phyloP scores from a whole-genome alignment of 2,329 filamentous ascomycete species.

The Rugonectria rugulosa region DNA sequence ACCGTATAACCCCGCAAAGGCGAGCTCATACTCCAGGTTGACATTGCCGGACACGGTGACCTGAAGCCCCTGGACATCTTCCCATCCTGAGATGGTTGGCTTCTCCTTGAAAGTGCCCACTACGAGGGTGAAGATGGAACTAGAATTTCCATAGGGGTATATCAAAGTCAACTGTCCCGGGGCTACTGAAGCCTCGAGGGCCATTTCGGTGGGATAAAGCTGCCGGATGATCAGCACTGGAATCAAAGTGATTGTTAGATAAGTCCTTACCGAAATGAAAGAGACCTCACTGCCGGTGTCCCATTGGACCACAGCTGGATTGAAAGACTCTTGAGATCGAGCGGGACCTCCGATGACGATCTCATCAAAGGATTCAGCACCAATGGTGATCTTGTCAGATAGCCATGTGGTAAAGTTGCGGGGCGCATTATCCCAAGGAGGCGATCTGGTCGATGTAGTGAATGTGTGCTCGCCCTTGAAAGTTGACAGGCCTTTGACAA shows the following conservation, averaged over 20 bases:
- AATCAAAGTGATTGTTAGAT: neutral
- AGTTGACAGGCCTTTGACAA: slow-evolving; percentile 49
- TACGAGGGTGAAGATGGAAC: slow-evolving; percentile 59
- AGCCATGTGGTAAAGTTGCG: slow-evolving; percentile 69
- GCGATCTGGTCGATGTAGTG: slow-evolving; percentile 60
- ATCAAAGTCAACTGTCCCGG: slow-evolving; percentile 52
- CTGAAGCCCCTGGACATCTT: slow-evolving; percentile 56
- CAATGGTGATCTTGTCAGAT: slow-evolving; percentile 64
- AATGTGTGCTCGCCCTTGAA: slow-evolving; percentile 64
- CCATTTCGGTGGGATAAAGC: slow-evolving; percentile 46
- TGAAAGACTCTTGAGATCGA: slow-evolving; percentile 60
- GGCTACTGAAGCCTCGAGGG: slow-evolving; percentile 21
- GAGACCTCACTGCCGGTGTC: slow-evolving; percentile 47
- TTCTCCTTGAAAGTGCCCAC: slow-evolving; percentile 56
- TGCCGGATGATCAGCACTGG: slow-evolving; percentile 45
- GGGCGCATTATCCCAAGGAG: slow-evolving; percentile 62
- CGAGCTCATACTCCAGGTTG: slow-evolving; percentile 47
- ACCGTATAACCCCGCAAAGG: slow-evolving; percentile 52
- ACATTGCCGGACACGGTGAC: slow-evolving; percentile 56
- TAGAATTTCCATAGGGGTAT: slow-evolving; percentile 60
- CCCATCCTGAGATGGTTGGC: slow-evolving; percentile 53
- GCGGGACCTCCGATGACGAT: slow-evolving; percentile 62
- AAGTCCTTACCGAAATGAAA: slow-evolving; percentile 38
- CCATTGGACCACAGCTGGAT: slow-evolving; percentile 69
- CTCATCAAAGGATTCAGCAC: slow-evolving; percentile 65